Conservation (phyloP, 2,329 filamentous ascomycete species). For the Cladorrhinum sp. region DNA sequence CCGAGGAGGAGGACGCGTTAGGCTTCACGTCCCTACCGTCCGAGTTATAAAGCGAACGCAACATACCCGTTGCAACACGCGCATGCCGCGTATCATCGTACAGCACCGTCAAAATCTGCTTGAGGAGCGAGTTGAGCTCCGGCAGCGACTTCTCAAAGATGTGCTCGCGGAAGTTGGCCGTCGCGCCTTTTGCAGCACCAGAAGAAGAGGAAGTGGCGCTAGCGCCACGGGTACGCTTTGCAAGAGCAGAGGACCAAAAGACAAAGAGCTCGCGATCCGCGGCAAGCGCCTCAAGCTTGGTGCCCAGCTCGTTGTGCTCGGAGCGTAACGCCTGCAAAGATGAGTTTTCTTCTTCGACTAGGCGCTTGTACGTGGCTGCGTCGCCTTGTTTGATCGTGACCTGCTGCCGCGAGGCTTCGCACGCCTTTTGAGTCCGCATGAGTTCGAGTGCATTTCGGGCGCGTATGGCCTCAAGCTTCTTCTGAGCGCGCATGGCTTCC, state of each 20-base stretch:
- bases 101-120: slow-evolving; percentile 30
- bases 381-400: not conserved
- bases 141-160: slow-evolving; percentile 20
- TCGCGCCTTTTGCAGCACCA: not conserved
- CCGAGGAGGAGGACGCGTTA: not conserved
- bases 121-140: slow-evolving; percentile 31
- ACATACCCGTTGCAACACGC: slow-evolving; percentile 27
- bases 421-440: not conserved
- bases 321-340: not conserved
- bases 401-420: not conserved
- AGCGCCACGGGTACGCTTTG: not conserved
- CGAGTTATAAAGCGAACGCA: slow-evolving; percentile 26
- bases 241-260: slow-evolving; percentile 4
- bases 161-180: slow-evolving; percentile 6
- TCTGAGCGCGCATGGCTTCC: not conserved
- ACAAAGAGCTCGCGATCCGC: slow-evolving; percentile 2
- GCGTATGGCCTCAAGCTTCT: not conserved
- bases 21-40: not conserved
- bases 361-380: not conserved
- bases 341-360: not conserved
- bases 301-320: not conserved
- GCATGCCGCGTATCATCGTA: slow-evolving; percentile 31
- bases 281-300: not conserved
- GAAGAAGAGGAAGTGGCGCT: not conserved
- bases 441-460: not conserved